These are phyloP conservation scores for Halophytophthora batemanensis DNA, from an alignment of 352 stramenopile genomes.

Conservation along the genomic window DNA sequence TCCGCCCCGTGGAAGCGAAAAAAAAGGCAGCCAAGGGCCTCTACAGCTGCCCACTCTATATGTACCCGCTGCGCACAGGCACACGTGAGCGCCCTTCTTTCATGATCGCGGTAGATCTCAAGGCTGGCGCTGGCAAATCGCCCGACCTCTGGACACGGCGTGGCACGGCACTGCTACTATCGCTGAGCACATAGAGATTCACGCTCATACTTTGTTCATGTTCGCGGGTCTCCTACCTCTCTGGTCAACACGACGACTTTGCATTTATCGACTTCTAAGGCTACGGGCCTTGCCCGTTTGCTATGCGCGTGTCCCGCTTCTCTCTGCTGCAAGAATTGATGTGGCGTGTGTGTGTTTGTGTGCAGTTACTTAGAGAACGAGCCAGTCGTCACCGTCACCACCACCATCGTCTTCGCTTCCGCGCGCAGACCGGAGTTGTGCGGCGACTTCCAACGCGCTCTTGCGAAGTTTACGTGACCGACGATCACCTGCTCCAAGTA, in stretches of 20 bases:
- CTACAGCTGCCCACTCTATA: constrained; percentile 95
- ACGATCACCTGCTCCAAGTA: constrained; percentile 54
- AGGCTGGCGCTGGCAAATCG: constrained; percentile 78
- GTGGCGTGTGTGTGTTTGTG: not conserved
- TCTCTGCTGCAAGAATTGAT: not conserved
- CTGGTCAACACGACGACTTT: too few relatives aligned
- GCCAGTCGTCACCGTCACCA: constrained; percentile 45
- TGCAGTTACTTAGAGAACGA: constrained; percentile 30
- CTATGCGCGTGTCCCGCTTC: constrained; percentile 4
- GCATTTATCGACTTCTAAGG: too few relatives aligned
- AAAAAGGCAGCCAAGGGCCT: constrained; percentile 91
- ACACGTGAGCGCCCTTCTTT: constrained; percentile 94
- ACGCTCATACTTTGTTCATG: too few relatives aligned
- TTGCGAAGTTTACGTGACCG: constrained; percentile 40
- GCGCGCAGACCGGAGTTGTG: constrained; percentile 21
- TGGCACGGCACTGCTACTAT: constrained; percentile 91
- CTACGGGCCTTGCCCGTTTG: not conserved
- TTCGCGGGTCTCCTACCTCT: too few relatives aligned
- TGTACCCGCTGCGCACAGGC: constrained; percentile 95
- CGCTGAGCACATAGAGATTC: constrained; percentile 67
- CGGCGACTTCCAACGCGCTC: constrained; percentile 39
- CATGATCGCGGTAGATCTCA: constrained; percentile 93
- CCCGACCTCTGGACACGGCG: constrained; percentile 93
- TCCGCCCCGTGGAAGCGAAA: constrained; percentile 94
- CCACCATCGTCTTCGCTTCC: constrained; percentile 25